phyloP scores from a whole-genome alignment of 371 early-diverging fungal species.

The Enterocytospora artemiae region DNA sequence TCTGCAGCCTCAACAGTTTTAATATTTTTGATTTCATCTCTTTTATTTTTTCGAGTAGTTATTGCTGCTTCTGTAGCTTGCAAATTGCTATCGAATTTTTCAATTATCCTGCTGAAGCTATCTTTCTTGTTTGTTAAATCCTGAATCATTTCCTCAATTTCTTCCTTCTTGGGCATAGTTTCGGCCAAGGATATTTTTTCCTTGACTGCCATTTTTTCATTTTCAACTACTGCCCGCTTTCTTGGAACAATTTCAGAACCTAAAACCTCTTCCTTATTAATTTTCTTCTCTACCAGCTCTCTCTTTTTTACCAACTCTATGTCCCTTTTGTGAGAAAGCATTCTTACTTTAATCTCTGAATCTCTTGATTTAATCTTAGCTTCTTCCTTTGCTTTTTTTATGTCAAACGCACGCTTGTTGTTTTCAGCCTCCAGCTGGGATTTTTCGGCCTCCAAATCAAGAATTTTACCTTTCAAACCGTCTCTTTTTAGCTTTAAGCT shows the following conservation, averaged over 20 bases:
- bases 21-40: constrained; percentile 47
- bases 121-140: constrained; percentile 20
- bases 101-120: constrained; percentile 16
- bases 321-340: background rate
- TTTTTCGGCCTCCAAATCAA: background rate
- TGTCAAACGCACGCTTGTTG: no score
- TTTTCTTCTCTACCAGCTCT: background rate
- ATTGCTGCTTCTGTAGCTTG: constrained; percentile 25
- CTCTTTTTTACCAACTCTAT: background rate
- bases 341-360: background rate
- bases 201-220: constrained; percentile 22
- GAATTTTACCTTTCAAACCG: constrained; percentile 5
- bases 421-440: background rate
- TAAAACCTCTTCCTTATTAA: no score
- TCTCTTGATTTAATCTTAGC: constrained; percentile 2
- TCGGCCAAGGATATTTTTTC: constrained; percentile 18
- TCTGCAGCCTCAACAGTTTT: constrained; percentile 34
- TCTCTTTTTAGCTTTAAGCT: constrained; percentile 27
- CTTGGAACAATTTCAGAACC: background rate
- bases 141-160: constrained; percentile 22
- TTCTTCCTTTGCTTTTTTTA: background rate
- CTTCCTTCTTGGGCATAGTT: constrained; percentile 21
- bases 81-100: constrained; percentile 26
- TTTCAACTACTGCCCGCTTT: constrained; percentile 10
- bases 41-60: constrained; percentile 38